Conservation (phyloP, 768 basidiomycete genomes). For the Suillus spraguei region DNA sequence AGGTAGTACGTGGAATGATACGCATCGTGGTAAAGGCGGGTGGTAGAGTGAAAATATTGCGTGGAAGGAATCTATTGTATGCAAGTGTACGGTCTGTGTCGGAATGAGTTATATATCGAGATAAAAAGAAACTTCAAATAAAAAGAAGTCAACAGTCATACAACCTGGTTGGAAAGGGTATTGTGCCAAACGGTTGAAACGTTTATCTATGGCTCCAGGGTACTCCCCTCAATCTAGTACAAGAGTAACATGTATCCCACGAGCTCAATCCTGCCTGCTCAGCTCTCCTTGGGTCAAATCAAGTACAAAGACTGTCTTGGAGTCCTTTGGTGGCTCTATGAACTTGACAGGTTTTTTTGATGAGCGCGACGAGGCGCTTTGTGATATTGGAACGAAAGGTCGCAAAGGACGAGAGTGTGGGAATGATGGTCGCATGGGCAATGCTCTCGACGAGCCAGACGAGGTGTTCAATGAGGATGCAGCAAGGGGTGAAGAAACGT, state of each 20-base stretch:
- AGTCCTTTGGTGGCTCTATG: constrained; percentile 78
- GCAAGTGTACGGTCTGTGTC: constrained; percentile 1
- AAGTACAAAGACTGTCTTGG: constrained; percentile 69
- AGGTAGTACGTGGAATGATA: neutral
- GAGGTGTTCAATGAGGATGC: constrained; percentile 35
- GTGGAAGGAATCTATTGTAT: neutral
- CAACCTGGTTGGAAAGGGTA: neutral
- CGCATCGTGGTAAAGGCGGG: constrained; percentile 2
- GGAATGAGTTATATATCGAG: constrained; percentile 9
- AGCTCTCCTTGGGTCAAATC: constrained; percentile 85
- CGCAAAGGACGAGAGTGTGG: constrained; percentile 74
- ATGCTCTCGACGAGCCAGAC: constrained; percentile 34
- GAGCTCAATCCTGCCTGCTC: constrained; percentile 59
- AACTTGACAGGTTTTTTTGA: constrained; percentile 64
- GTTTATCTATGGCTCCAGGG: neutral
- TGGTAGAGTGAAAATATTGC: neutral
- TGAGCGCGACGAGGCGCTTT: constrained; percentile 21
- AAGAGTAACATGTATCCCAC: neutral
- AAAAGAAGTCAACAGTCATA: constrained; percentile 1
- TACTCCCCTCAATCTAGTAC: neutral
- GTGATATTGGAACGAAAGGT: constrained; percentile 68
- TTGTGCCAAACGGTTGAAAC: neutral
- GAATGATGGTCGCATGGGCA: constrained; percentile 55
- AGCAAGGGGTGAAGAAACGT: constrained; percentile 68
- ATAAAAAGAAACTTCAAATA: constrained; percentile 5